Conservation (phyloP, 345 rosid genomes). For the Syzygium aqueum region DNA sequence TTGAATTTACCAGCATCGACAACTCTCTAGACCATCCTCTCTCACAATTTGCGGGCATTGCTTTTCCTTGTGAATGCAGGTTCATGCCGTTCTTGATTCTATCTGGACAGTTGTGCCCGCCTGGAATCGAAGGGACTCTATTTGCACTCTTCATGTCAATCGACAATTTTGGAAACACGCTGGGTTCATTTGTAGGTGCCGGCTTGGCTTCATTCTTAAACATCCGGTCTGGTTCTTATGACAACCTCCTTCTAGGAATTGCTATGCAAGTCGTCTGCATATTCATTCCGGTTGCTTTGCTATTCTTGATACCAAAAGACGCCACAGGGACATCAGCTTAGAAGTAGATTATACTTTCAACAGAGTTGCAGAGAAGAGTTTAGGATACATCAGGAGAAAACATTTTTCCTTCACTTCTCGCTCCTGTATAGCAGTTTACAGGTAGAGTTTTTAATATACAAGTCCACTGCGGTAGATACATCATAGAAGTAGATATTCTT, state of each 20-base stretch:
- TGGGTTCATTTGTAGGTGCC: slow-evolving; percentile 88
- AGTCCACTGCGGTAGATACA: neutral
- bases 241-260: slow-evolving; percentile 65
- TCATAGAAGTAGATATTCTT: neutral
- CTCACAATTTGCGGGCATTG: neutral
- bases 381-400: neutral
- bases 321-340: slow-evolving; percentile 79
- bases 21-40: neutral
- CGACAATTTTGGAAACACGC: slow-evolving; percentile 75
- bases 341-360: neutral
- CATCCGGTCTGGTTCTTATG: slow-evolving; percentile 80
- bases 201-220: slow-evolving; percentile 71
- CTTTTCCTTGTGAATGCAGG: slow-evolving; percentile 26
- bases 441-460: neutral
- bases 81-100: slow-evolving; percentile 95
- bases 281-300: slow-evolving; percentile 56
- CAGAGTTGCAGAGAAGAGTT: neutral
- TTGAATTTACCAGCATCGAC: neutral
- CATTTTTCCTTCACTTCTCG: neutral
- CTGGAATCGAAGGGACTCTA: slow-evolving; percentile 92
- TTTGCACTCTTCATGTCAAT: slow-evolving; percentile 97
- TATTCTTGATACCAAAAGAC: slow-evolving; percentile 81
- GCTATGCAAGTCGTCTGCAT: slow-evolving; percentile 69
- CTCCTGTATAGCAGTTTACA: neutral
- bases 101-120: slow-evolving; percentile 95